Conservation (phyloP, 2,329 filamentous ascomycete species). For the Lachnellula occidentalis region DNA sequence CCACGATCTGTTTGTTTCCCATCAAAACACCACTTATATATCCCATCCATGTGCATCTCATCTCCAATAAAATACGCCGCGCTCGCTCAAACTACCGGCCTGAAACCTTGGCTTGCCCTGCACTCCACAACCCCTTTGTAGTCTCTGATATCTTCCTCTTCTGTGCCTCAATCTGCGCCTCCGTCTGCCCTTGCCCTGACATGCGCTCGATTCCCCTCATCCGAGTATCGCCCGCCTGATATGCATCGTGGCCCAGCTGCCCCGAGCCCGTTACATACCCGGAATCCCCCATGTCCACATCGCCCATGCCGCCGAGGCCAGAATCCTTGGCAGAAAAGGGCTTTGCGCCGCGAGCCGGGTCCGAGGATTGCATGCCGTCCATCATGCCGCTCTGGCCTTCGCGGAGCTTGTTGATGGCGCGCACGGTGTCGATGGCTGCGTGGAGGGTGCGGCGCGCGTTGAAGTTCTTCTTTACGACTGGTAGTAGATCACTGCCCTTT, state of each 20-base stretch:
- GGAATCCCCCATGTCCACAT: constrained; percentile 25
- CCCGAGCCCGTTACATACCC: constrained; percentile 19
- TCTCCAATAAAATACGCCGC: not conserved
- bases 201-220: constrained; percentile 26
- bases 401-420: constrained; percentile 65
- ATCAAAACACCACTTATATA: too few species aligned
- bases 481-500: constrained; percentile 57
- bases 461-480: constrained; percentile 70
- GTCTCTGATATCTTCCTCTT: constrained; percentile 57
- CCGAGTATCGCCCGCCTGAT: constrained; percentile 10
- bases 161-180: constrained; percentile 31
- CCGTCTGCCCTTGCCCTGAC: constrained; percentile 30
- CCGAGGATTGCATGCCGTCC: constrained; percentile 51
- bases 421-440: constrained; percentile 65
- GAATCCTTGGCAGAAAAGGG: constrained; percentile 38
- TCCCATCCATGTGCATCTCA: not conserved
- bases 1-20: not conserved
- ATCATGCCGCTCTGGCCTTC: constrained; percentile 56
- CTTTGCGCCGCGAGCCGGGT: constrained; percentile 40
- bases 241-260: constrained; percentile 6
- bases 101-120: constrained; percentile 22
- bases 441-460: constrained; percentile 64
- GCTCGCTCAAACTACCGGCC: constrained; percentile 11
- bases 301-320: constrained; percentile 32
- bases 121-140: constrained; percentile 55